Percentiles rank a stretch among this genome's conserved stretches.
Evolutionary conservation across 345 rosid species (phyloP).

Genomic region (Rhizophora mangle): DNA sequence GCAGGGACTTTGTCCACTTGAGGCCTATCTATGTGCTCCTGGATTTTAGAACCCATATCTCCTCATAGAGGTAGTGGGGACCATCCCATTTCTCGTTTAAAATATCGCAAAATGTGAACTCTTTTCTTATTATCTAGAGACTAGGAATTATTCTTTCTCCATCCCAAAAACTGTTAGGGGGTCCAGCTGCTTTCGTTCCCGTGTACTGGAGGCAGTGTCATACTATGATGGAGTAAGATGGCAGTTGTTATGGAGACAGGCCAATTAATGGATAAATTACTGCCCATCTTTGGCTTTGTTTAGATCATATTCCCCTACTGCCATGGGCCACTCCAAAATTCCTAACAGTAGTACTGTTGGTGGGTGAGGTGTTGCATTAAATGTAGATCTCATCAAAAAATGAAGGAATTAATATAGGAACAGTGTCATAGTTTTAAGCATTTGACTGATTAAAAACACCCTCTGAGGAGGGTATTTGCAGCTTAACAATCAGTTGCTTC

Average conservation of each 20-base stretch:
- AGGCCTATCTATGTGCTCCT: slow-evolving; percentile 8
- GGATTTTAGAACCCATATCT: slow-evolving; percentile 24
- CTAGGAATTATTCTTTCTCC: background rate
- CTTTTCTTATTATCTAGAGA: no score
- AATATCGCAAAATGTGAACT: no score
- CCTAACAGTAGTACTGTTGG: background rate
- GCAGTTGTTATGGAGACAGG: slow-evolving; percentile 28
- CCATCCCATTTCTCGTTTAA: slow-evolving; percentile 8
- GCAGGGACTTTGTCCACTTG: slow-evolving; percentile 10
- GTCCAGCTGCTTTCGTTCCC: slow-evolving; percentile 16
- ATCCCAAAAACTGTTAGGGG: slow-evolving; percentile 5
- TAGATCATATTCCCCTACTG: background rate
- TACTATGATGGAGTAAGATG: slow-evolving; percentile 2
- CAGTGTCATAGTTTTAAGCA: no score
- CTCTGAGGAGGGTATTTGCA: background rate
- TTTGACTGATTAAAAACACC: no score
- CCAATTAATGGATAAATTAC: background rate
- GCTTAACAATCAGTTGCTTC: no score
- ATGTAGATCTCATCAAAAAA: background rate
- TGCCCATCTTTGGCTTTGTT: background rate
- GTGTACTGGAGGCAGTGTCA: slow-evolving; percentile 2
- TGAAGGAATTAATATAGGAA: background rate
- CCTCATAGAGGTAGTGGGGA: slow-evolving; percentile 26
- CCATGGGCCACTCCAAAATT: background rate
- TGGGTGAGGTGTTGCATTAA: background rate